Base-by-base conservation (phyloP, 768 basidiomycete species). In the Lentinula edodes region DNA sequence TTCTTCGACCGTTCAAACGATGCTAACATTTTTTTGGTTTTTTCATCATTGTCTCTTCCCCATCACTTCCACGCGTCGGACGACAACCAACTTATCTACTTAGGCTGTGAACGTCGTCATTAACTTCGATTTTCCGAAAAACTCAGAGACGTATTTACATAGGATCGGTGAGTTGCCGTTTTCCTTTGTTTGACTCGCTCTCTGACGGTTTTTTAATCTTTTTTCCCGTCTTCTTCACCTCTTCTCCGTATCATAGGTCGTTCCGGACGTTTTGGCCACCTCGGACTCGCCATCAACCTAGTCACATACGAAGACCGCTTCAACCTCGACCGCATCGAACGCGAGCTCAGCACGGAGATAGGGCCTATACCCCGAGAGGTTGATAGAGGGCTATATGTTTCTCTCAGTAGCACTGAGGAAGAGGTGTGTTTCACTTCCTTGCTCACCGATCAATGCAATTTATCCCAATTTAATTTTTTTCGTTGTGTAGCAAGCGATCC, bases 31-130 rank as follows among this genome's bases (percentile, higher is more conserved):
- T 28, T 28, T 4, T 28, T 28, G 28, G 28, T 28, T 2, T 28
- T 28, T 28, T 1, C 28, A 28, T 28, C 2, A 28, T 28, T 28
- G 28, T 28, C 28, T 28, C 2, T 28, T 28, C 28, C 28, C 28
- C 39, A 13, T 41, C 12, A 41, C 39, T 12, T 41, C 10, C 39
- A 41, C 23, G 7, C 3, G 16, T 45, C 43, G 15, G 43, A n/a
- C 43, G n/a, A 45, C 16, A 16, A 45, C 13, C 28, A 28, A 28
- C 2, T 28, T 28, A 39, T 13, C 20, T 18, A 6, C 3, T 51
- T n/a, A 98, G 78, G 97, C 96, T 62, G 96, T 99, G 64, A 99
- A 99, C 76, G 97, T 98, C 73, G 96, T 99, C 70, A 98, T 99
- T 83, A 98, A 98, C 78, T 99, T 99, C 71, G 96, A 99, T 74